phyloP scores from a whole-genome alignment of 169 alveolate species.

The Eimeria falciformis region DNA sequence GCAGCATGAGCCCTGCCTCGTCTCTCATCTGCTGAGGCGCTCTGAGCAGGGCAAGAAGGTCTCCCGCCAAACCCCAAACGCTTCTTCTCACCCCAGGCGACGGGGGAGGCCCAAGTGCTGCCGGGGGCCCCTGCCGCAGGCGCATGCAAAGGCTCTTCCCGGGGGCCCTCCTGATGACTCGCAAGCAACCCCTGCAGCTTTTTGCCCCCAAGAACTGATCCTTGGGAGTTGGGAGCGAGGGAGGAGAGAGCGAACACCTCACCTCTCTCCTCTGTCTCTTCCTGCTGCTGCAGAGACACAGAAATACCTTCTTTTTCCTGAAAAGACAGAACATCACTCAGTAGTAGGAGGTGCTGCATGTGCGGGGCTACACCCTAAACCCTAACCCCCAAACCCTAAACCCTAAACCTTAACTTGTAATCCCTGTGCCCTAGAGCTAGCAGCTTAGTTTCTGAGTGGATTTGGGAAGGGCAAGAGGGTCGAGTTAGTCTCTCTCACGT shows the following conservation, averaged over 20 bases:
- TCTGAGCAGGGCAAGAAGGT: slow-evolving; percentile 21
- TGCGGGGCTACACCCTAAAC: background rate
- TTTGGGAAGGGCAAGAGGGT: too few relatives aligned
- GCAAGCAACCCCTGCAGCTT: background rate
- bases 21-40: slow-evolving; percentile 16
- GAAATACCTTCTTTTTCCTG: too few relatives aligned
- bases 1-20: slow-evolving; percentile 3
- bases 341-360: background rate
- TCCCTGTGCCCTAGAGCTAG: too few relatives aligned
- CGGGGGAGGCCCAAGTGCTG: too few relatives aligned
- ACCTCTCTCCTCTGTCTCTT: background rate
- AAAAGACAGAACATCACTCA: background rate
- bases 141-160: background rate
- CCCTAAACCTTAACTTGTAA: background rate
- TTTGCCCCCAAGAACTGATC: background rate
- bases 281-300: background rate
- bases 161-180: background rate
- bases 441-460: too few relatives aligned
- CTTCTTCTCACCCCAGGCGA: too few relatives aligned
- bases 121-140: background rate
- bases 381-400: background rate
- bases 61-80: background rate
- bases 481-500: too few relatives aligned
- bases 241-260: background rate
- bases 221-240: background rate